Evolutionary conservation across 805 yeast genomes (phyloP), one percentile per base, ranked within the genome.

Genomic region (Nakazawaea wickerhamii): DNA sequence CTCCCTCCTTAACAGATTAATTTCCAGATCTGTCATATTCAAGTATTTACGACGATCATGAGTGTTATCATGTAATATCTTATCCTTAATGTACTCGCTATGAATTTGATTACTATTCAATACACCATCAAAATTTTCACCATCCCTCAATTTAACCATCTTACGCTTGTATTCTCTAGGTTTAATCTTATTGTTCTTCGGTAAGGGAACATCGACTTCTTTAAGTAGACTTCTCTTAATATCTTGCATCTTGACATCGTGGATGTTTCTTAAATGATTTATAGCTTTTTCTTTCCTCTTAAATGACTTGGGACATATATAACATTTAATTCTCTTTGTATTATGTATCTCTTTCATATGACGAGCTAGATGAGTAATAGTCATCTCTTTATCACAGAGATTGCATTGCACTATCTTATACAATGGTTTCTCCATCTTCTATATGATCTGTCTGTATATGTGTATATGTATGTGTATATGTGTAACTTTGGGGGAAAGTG

Each of bases 331-430:
- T 18, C 46, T 38, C 26, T 43, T 43, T 4, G 46, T 43, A 20
- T 38, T 34, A 18, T 43, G 46, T 11, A 43, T 43, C 25, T 43
- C 46, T 28, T 43, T 43, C 42, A 43, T 43, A 38, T 43, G 46
- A 7, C 46, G 21, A 3, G 46, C 46, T 21, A 43, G 30, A 14
- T 43, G 46, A 5, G 46, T 43, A 18, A 43, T 43, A 1, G 46
- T 43, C 46, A 43, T 43, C 40, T 43, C 46, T 30, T 43, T 43
- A 10, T 43, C 43, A 20, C 46, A 43, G 3, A 43, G 20, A 26
- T 21, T 22, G 28, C 46, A 43, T 30, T 43, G 46, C 10, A 43
- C 46, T 13, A 43, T 38, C 40, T 43, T 43, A 37, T 43, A 43
- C 36, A 43, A 38, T 19, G 46, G 46, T 25, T 43, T 43, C 28